A percentile compares a stretch with the other conserved stretches of the same genome.
Evolutionary conservation across 495 filamentous ascomycete species (phyloP).

Genomic region (Penicillium pancosmium): DNA sequence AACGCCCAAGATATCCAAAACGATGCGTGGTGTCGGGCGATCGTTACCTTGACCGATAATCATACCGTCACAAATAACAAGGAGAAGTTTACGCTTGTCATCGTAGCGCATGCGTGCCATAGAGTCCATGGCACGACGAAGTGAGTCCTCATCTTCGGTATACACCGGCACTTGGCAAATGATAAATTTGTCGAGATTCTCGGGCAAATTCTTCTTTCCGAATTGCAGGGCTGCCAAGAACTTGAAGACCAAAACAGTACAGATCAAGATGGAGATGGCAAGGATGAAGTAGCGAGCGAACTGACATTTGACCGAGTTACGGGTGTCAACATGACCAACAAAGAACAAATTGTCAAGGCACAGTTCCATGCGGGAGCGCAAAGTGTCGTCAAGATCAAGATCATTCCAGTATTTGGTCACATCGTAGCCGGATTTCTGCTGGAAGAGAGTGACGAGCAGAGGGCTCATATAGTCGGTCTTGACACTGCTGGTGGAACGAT

Average conservation of each 20-base stretch:
- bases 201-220: constrained; percentile 83
- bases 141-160: constrained; percentile 96
- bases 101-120: constrained; percentile 96
- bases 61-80: constrained; percentile 60
- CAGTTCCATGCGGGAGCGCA: constrained; percentile 70
- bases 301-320: constrained; percentile 81
- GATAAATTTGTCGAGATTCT: constrained; percentile 97
- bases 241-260: constrained; percentile 86
- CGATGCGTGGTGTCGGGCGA: constrained; percentile 90
- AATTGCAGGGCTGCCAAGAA: constrained; percentile 97
- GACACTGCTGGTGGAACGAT: constrained; percentile 46
- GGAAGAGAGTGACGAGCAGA: constrained; percentile 75
- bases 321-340: constrained; percentile 87
- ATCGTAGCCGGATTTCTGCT: constrained; percentile 73
- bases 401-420: constrained; percentile 81
- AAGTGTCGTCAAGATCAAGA: constrained; percentile 54
- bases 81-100: constrained; percentile 64
- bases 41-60: constrained; percentile 99
- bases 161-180: constrained; percentile 98
- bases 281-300: constrained; percentile 93
- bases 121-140: constrained; percentile 95
- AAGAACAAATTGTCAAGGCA: constrained; percentile 97
- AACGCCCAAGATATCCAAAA: constrained; percentile 95
- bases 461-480: constrained; percentile 82
- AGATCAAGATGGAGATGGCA: constrained; percentile 82